Evolutionary conservation across 192 early-diverging fungal species (phyloP).

Genomic region (Podila clonocystis): DNA sequence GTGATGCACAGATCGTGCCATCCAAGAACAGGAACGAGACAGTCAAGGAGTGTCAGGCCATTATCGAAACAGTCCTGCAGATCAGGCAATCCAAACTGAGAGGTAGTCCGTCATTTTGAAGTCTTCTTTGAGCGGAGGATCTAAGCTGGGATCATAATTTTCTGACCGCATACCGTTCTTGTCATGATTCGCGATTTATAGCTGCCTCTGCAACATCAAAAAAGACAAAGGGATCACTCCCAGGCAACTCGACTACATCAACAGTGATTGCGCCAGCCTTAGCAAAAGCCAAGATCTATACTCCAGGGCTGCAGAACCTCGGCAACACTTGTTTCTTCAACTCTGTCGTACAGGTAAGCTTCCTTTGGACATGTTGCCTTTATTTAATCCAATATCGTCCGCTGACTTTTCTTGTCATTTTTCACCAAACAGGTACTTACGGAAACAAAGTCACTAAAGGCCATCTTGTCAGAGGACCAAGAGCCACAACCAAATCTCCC

Average conservation of each 20-base stretch:
- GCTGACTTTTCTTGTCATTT: neutral
- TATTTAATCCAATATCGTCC: neutral
- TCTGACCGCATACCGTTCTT: neutral
- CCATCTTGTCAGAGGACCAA: conserved; percentile 26
- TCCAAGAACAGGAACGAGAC: conserved; percentile 39
- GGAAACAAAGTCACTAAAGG: conserved; percentile 39
- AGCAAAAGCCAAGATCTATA: conserved; percentile 24
- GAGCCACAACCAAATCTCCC: neutral
- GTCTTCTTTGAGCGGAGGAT: neutral
- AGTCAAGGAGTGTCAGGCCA: conserved; percentile 21
- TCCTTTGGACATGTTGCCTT: neutral
- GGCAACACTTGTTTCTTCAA: conserved; percentile 90
- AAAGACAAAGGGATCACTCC: conserved; percentile 15
- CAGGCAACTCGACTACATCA: neutral
- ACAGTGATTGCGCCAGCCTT: neutral
- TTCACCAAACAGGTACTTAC: conserved; percentile 14
- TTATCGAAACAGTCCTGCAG: conserved; percentile 9
- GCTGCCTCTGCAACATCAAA: conserved; percentile 10
- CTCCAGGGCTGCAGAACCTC: conserved; percentile 72
- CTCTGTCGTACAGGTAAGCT: conserved; percentile 68
- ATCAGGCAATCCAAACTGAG: conserved; percentile 26
- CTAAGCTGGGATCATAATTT: no score
- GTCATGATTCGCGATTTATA: neutral
- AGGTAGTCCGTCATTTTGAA: conserved; percentile 2
- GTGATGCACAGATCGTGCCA: conserved; percentile 22